Conservation (phyloP, 73 alveolate species). For the Uronychia setigera region DNA sequence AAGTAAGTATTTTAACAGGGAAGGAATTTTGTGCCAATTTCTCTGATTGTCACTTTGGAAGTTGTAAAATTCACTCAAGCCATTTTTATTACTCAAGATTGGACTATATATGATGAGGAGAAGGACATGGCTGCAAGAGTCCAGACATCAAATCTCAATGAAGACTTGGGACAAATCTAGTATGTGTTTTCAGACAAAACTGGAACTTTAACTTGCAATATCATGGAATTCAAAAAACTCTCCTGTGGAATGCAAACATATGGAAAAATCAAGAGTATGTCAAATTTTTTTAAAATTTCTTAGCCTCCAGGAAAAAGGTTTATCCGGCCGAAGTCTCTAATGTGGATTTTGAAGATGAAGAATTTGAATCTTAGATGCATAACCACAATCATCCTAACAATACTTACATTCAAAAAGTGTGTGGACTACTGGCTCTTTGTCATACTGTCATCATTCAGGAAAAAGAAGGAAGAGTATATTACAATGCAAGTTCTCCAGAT, state of each 20-base stretch:
- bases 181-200: conserved; percentile 81
- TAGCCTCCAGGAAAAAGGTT: not conserved
- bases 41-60: conserved; percentile 84
- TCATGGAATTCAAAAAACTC: conserved; percentile 69
- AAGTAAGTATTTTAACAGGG: conserved; percentile 13
- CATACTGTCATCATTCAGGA: conserved; percentile 88
- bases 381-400: conserved; percentile 66
- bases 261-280: conserved; percentile 61
- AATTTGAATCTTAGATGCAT: conserved; percentile 55
- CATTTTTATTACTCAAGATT: conserved; percentile 56
- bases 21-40: conserved; percentile 86
- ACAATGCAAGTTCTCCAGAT: conserved; percentile 87
- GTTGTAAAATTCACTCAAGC: conserved; percentile 75
- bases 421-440: conserved; percentile 82
- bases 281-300: not conserved
- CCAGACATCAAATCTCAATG: conserved; percentile 83
- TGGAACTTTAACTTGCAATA: conserved; percentile 71
- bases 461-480: conserved; percentile 57
- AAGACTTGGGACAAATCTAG: conserved; percentile 82
- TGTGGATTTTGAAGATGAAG: conserved; percentile 81
- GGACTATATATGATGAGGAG: conserved; percentile 56
- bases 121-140: conserved; percentile 63
- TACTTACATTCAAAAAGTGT: conserved; percentile 58
- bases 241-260: conserved; percentile 79
- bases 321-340: conserved; percentile 61